These are phyloP conservation scores for Strobilomyces confusus DNA, from an alignment of 768 basidiomycete species.

Conservation along the genomic window DNA sequence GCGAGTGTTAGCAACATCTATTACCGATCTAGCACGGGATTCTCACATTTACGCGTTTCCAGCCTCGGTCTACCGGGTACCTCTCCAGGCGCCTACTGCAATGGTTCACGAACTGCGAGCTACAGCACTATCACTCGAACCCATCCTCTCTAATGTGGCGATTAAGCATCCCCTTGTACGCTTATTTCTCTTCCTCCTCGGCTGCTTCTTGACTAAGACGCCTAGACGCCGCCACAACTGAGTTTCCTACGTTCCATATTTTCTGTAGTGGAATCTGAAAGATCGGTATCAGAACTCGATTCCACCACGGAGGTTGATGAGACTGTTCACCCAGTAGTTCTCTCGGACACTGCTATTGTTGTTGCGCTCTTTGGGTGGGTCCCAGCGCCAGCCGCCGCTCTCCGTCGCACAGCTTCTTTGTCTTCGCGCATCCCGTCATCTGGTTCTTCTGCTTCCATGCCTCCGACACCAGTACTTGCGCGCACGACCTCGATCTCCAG, in stretches of 20 bases:
- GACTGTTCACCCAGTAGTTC: constrained; percentile 15
- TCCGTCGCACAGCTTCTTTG: constrained; percentile 18
- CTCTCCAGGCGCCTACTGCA: constrained; percentile 59
- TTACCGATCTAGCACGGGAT: not conserved
- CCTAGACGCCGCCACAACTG: constrained; percentile 56
- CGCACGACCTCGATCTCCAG: constrained; percentile 31
- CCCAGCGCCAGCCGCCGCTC: constrained; percentile 29
- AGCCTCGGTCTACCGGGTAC: constrained; percentile 74
- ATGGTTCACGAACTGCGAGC: constrained; percentile 60
- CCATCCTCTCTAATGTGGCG: constrained; percentile 48
- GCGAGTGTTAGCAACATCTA: constrained; percentile 54
- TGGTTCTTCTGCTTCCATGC: constrained; percentile 25
- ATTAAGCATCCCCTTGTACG: constrained; percentile 74
- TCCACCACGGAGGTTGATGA: constrained; percentile 11
- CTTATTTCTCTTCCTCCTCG: constrained; percentile 5
- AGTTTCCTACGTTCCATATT: constrained; percentile 49
- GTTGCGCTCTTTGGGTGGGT: constrained; percentile 50
- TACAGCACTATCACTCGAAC: constrained; percentile 50
- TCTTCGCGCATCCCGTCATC: constrained; percentile 25
- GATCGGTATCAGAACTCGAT: constrained; percentile 26
- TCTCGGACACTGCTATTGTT: constrained; percentile 38
- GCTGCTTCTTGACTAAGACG: constrained; percentile 7
- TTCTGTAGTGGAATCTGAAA: constrained; percentile 26
- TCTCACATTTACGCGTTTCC: constrained; percentile 2
- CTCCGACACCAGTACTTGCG: constrained; percentile 32